Percentiles rank a stretch among this genome's conserved stretches.
Evolutionary conservation across 1,284 basidiomycete species (phyloP).

Genomic region (Chiua sp.): DNA sequence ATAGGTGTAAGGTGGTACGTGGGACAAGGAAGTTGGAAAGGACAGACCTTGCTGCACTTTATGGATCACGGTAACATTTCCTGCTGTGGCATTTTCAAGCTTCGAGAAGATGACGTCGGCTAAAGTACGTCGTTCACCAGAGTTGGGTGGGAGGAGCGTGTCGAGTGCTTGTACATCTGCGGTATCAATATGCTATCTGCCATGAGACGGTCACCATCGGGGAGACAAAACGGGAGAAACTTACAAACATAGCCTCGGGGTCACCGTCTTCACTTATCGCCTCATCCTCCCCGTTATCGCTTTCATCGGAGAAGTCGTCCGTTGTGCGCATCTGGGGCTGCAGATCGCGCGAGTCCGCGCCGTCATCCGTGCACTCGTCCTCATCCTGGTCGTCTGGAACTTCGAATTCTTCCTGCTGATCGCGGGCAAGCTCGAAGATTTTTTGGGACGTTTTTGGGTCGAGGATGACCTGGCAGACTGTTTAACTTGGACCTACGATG

Average conservation of each 20-base stretch:
- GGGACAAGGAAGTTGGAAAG: neutral
- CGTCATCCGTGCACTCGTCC: slow-evolving; percentile 30
- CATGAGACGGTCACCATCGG: slow-evolving; percentile 21
- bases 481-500: slow-evolving; percentile 3
- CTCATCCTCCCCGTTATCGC: slow-evolving; percentile 54
- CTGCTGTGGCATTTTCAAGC: slow-evolving; percentile 66
- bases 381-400: slow-evolving; percentile 52
- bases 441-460: slow-evolving; percentile 88
- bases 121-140: slow-evolving; percentile 80
- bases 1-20: slow-evolving; percentile 2
- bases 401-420: slow-evolving; percentile 92
- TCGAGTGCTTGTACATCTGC: slow-evolving; percentile 87
- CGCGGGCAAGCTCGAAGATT: slow-evolving; percentile 92
- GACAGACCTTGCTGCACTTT: slow-evolving; percentile 61
- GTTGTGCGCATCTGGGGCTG: slow-evolving; percentile 32
- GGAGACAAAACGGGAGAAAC: slow-evolving; percentile 28
- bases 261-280: slow-evolving; percentile 57
- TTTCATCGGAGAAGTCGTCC: slow-evolving; percentile 53
- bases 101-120: slow-evolving; percentile 98
- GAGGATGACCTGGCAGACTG: slow-evolving; percentile 64
- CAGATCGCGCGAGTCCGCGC: slow-evolving; percentile 47
- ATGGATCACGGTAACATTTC: slow-evolving; percentile 56
- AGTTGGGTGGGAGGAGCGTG: slow-evolving; percentile 73
- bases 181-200: slow-evolving; percentile 83
- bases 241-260: slow-evolving; percentile 64